Conservation (phyloP, 352 stramenopile species). For the Thalassiosira hispida region DNA sequence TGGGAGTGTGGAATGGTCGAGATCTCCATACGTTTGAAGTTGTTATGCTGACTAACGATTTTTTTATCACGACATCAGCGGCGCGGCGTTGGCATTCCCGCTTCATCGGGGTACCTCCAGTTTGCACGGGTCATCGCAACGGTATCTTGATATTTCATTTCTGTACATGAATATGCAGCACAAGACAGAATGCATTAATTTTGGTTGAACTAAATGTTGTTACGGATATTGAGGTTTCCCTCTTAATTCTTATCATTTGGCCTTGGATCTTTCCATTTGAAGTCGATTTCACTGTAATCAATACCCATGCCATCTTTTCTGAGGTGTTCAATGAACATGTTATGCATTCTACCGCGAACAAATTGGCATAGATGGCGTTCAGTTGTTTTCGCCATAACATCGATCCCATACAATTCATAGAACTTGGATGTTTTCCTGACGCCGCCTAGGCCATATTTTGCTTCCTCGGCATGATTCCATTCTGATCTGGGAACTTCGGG, state of each 20-base stretch:
- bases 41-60: too few relatives aligned
- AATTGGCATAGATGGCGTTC: constrained; percentile 80
- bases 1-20: too few relatives aligned
- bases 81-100: too few relatives aligned
- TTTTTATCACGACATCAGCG: too few relatives aligned
- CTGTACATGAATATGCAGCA: too few relatives aligned
- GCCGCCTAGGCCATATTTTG: constrained; percentile 78
- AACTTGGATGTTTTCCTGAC: constrained; percentile 79
- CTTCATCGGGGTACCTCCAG: too few relatives aligned
- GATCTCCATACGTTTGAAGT: too few relatives aligned
- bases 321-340: constrained; percentile 62
- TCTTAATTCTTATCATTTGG: constrained; percentile 53
- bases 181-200: too few relatives aligned
- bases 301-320: constrained; percentile 77
- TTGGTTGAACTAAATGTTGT: too few relatives aligned
- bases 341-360: constrained; percentile 78
- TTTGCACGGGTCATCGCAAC: too few relatives aligned
- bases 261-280: constrained; percentile 53
- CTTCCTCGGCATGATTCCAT: constrained; percentile 63
- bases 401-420: constrained; percentile 83
- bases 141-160: too few relatives aligned
- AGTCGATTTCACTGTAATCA: constrained; percentile 69
- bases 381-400: constrained; percentile 73
- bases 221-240: too few relatives aligned
- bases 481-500: constrained; percentile 43